Conservation (phyloP, 2,329 filamentous ascomycete genomes). For the Arthrobotrys iridis region DNA sequence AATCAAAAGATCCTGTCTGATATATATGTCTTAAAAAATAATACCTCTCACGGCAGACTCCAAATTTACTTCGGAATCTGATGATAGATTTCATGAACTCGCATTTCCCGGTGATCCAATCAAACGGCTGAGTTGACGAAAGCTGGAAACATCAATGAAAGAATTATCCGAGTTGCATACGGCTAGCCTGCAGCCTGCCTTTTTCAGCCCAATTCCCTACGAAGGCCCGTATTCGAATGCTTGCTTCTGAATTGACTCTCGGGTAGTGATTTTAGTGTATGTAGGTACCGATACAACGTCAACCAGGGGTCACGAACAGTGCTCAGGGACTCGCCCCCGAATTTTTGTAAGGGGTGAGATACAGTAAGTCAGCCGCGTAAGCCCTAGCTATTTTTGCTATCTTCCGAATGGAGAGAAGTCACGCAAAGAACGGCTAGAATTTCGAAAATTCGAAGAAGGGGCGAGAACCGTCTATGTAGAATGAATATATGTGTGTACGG, state of each 20-base stretch:
- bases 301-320: conserved; percentile 18
- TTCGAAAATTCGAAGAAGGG: neutral
- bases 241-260: conserved; percentile 14
- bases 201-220: conserved; percentile 21
- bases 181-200: conserved; percentile 20
- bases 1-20: neutral
- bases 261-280: conserved; percentile 8
- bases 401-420: conserved; percentile 16
- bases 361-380: conserved; percentile 47
- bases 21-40: neutral
- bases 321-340: conserved; percentile 1
- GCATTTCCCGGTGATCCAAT: conserved; percentile 8
- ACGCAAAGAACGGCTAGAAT: conserved; percentile 2
- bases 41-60: neutral
- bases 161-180: conserved; percentile 31
- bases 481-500: neutral
- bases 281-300: conserved; percentile 18
- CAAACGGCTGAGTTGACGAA: conserved; percentile 11
- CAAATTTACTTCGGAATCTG: conserved; percentile 4
- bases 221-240: neutral
- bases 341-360: conserved; percentile 22
- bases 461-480: conserved; percentile 6
- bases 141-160: conserved; percentile 1
- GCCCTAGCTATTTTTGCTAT: conserved; percentile 41
- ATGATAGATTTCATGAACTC: conserved; percentile 1